phyloP scores from a whole-genome alignment of 305 asterid genomes.

The Plantago lanceolata region DNA sequence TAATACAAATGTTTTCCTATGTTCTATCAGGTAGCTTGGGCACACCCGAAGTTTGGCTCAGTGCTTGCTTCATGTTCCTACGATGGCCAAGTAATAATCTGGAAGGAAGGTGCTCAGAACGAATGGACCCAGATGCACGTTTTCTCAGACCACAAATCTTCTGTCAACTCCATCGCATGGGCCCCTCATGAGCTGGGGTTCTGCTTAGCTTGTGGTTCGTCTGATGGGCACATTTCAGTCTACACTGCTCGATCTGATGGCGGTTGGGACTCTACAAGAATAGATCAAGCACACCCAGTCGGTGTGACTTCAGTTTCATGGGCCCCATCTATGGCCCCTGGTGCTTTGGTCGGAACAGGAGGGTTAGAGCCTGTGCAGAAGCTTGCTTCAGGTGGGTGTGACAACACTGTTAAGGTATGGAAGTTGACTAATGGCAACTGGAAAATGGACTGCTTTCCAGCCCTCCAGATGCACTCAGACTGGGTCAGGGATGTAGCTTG shows the following conservation, averaged over 20 bases:
- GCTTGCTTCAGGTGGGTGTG: constrained; percentile 94
- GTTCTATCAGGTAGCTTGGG: constrained; percentile 65
- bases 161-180: constrained; percentile 88
- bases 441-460: constrained; percentile 91
- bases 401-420: constrained; percentile 85
- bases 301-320: constrained; percentile 88
- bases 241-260: constrained; percentile 66
- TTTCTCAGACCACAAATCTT: constrained; percentile 67
- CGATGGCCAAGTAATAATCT: constrained; percentile 78
- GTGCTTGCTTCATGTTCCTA: constrained; percentile 82
- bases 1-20: too few species aligned
- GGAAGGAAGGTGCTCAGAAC: constrained; percentile 79
- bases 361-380: constrained; percentile 63
- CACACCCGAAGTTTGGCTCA: constrained; percentile 87
- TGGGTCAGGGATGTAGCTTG: constrained; percentile 96
- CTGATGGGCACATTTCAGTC: constrained; percentile 74
- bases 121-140: constrained; percentile 74
- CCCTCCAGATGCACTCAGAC: constrained; percentile 70
- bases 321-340: constrained; percentile 88
- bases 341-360: constrained; percentile 68
- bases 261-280: constrained; percentile 67
- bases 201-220: constrained; percentile 86
- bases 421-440: constrained; percentile 64
- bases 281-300: constrained; percentile 91
- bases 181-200: constrained; percentile 90